A percentile compares a stretch with the other conserved stretches of the same genome.
These are phyloP conservation scores for Quercus bicolor DNA, from an alignment of 306 rosid species.

Conservation along the genomic window DNA sequence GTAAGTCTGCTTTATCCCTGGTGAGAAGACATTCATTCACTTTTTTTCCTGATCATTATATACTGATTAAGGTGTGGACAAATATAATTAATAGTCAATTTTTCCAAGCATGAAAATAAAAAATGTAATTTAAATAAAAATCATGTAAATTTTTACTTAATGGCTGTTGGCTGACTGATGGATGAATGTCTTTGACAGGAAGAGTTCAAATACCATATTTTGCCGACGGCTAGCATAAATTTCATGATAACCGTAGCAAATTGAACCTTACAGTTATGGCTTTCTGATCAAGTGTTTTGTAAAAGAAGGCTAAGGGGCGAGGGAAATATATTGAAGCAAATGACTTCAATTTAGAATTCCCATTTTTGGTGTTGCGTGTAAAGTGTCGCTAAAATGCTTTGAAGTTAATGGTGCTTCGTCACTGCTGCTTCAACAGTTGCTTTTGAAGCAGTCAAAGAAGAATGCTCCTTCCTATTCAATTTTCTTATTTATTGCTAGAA, in stretches of 20 bases:
- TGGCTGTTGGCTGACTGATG: background rate
- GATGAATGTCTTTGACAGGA: slow-evolving; percentile 22
- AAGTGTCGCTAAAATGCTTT: background rate
- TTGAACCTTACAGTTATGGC: slow-evolving; percentile 6
- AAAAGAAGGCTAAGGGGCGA: background rate
- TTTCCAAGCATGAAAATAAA: too few relatives aligned
- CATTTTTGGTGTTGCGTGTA: background rate
- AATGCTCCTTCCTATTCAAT: background rate
- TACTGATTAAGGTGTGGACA: background rate
- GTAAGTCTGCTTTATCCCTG: background rate
- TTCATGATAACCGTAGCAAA: background rate
- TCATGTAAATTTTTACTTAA: too few relatives aligned
- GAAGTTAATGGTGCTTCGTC: background rate
- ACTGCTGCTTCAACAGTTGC: background rate
- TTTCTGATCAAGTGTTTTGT: background rate
- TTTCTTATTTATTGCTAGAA: background rate
- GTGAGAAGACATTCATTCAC: background rate
- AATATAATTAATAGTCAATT: background rate
- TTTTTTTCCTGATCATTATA: background rate
- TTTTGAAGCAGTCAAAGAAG: background rate
- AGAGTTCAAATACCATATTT: slow-evolving; percentile 4
- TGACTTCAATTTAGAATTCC: background rate
- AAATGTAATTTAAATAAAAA: too few relatives aligned
- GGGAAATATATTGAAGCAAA: background rate
- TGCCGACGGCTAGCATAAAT: background rate